Conservation (phyloP, 2,329 filamentous ascomycete genomes). For the Onygena corvina region DNA sequence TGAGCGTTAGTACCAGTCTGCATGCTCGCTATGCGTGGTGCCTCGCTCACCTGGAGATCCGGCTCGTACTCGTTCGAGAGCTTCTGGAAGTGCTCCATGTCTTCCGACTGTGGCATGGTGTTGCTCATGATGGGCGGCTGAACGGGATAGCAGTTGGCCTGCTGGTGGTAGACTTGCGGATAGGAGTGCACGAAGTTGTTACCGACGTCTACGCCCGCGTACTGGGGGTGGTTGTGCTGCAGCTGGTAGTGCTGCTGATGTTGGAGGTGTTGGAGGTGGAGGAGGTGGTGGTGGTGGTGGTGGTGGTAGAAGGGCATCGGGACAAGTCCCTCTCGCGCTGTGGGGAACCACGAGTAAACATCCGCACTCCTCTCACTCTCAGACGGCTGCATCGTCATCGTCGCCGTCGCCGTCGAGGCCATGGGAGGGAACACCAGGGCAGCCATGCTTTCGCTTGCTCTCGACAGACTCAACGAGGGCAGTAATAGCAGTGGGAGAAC, state of each 20-base stretch:
- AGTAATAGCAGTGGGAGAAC: no score
- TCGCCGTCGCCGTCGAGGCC: neutral
- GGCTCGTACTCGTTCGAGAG: slow-evolving; percentile 50
- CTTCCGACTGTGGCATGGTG: slow-evolving; percentile 34
- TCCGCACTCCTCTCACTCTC: no score
- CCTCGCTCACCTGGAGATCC: slow-evolving; percentile 41
- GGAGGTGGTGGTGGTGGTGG: neutral
- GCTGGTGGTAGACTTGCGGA: neutral
- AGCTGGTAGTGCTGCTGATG: neutral
- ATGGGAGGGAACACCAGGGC: neutral
- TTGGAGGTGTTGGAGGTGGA: neutral
- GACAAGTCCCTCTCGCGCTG: neutral
- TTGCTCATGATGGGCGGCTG: slow-evolving; percentile 23
- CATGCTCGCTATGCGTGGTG: neutral
- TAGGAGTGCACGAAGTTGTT: neutral
- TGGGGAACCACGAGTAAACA: slow-evolving; percentile 2
- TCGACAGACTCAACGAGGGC: no score
- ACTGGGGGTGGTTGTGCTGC: neutral
- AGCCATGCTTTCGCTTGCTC: neutral
- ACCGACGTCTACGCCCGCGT: neutral
- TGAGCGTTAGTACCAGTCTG: slow-evolving; percentile 11
- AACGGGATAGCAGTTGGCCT: neutral
- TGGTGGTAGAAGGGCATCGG: slow-evolving; percentile 4
- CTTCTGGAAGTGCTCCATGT: slow-evolving; percentile 50
- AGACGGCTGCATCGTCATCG: no score